Conservation (phyloP, 106 monocot species). For the Apostasia shenzhenica region DNA sequence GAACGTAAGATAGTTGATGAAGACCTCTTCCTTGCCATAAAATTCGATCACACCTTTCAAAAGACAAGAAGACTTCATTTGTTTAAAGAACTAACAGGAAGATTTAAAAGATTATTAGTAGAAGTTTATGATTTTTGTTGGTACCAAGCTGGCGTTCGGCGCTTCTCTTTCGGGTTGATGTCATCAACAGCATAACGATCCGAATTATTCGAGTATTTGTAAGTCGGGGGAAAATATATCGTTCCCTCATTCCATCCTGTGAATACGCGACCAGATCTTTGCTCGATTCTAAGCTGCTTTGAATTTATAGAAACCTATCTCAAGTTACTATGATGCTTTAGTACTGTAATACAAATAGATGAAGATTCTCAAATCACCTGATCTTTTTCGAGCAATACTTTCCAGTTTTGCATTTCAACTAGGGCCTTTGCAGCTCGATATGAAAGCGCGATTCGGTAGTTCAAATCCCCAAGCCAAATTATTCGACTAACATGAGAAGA, state of each 20-base stretch:
- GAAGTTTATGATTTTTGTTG: background rate
- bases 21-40: slow-evolving; percentile 67
- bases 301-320: background rate
- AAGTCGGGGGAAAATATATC: slow-evolving; percentile 64
- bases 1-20: slow-evolving; percentile 48
- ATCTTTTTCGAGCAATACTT: slow-evolving; percentile 55
- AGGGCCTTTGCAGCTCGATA: slow-evolving; percentile 52
- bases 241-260: slow-evolving; percentile 51
- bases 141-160: slow-evolving; percentile 59
- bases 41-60: slow-evolving; percentile 67
- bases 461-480: slow-evolving; percentile 58
- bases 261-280: slow-evolving; percentile 50
- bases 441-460: slow-evolving; percentile 52
- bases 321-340: background rate
- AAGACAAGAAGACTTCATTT: background rate
- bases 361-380: slow-evolving; percentile 22
- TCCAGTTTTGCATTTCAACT: slow-evolving; percentile 66
- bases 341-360: background rate
- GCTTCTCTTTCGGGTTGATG: slow-evolving; percentile 48
- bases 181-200: slow-evolving; percentile 56
- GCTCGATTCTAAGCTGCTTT: slow-evolving; percentile 51
- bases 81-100: background rate
- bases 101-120: background rate
- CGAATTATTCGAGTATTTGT: slow-evolving; percentile 62
- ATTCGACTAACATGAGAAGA: slow-evolving; percentile 29